phyloP scores from a whole-genome alignment of 2,329 filamentous ascomycete species.

The Penicillium capsulatum region DNA sequence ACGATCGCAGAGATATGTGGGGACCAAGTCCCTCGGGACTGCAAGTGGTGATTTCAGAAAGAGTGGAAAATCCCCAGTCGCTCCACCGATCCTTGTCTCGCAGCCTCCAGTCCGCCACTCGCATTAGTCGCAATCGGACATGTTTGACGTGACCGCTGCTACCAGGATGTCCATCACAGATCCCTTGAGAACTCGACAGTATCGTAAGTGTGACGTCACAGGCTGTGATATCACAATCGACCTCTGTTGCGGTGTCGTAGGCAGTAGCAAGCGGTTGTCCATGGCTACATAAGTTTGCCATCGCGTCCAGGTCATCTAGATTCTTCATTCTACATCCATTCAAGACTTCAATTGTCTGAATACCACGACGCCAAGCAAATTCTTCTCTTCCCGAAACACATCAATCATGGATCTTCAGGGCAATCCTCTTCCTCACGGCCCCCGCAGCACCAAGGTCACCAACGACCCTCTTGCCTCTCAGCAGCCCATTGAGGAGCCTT shows the following conservation, averaged over 20 bases:
- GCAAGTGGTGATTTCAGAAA: slow-evolving; percentile 8
- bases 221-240: slow-evolving; percentile 1
- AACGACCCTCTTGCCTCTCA: slow-evolving; percentile 47
- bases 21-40: not conserved
- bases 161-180: slow-evolving; percentile 10
- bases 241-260: not conserved
- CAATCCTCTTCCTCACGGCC: slow-evolving; percentile 30
- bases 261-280: not conserved
- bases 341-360: too few species aligned
- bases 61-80: slow-evolving; percentile 5
- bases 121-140: slow-evolving; percentile 1
- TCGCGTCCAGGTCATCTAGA: slow-evolving; percentile 4
- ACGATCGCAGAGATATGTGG: slow-evolving; percentile 15
- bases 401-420: slow-evolving; percentile 44
- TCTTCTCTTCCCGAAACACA: too few species aligned
- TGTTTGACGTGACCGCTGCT: slow-evolving; percentile 14
- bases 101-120: slow-evolving; percentile 15
- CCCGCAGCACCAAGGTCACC: slow-evolving; percentile 41
- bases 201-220: slow-evolving; percentile 36
- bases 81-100: slow-evolving; percentile 14
- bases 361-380: too few species aligned
- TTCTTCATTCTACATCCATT: too few species aligned
- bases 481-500: slow-evolving; percentile 56
- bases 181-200: slow-evolving; percentile 1
- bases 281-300: slow-evolving; percentile 23